Conservation (phyloP, 2,329 filamentous ascomycete species). For the Knoxdaviesia capensis region DNA sequence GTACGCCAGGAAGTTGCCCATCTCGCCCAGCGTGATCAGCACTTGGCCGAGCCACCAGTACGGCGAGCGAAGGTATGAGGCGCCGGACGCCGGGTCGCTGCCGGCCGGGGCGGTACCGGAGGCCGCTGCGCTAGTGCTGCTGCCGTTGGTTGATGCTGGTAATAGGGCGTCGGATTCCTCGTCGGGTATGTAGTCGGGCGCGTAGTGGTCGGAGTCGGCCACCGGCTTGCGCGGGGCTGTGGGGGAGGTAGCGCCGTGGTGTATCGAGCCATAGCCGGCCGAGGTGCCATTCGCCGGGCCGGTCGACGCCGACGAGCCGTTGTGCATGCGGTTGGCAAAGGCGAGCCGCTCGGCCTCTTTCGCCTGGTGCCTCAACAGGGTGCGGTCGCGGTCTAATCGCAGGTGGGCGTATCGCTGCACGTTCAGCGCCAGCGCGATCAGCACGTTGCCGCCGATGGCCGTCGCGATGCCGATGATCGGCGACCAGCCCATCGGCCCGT, state of each 20-base stretch:
- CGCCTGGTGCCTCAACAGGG: constrained; percentile 32
- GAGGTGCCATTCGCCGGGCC: not conserved
- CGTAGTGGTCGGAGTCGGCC: not conserved
- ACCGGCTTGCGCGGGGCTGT: not conserved
- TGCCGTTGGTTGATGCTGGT: constrained; percentile 2
- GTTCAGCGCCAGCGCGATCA: constrained; percentile 91
- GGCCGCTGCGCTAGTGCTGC: constrained; percentile 8
- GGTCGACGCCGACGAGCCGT: constrained; percentile 1
- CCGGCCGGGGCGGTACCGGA: constrained; percentile 3
- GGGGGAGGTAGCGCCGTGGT: not conserved
- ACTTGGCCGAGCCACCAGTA: constrained; percentile 95
- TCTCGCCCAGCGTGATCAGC: constrained; percentile 81
- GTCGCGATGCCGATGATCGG: constrained; percentile 88
- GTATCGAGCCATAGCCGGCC: not conserved
- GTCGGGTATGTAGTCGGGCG: not conserved
- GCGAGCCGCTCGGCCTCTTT: constrained; percentile 30
- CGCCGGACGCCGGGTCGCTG: too few species aligned
- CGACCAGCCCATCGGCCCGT: constrained; percentile 54
- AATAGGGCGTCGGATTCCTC: not conserved
- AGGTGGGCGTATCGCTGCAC: constrained; percentile 93
- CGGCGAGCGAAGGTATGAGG: constrained; percentile 65
- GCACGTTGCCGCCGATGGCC: constrained; percentile 76
- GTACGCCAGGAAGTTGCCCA: constrained; percentile 92
- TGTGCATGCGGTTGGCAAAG: constrained; percentile 6
- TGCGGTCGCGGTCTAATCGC: constrained; percentile 51